Evolutionary conservation across 306 rosid species (phyloP), one percentile per base, ranked within the genome.

Genomic region (Vigna mungo): DNA sequence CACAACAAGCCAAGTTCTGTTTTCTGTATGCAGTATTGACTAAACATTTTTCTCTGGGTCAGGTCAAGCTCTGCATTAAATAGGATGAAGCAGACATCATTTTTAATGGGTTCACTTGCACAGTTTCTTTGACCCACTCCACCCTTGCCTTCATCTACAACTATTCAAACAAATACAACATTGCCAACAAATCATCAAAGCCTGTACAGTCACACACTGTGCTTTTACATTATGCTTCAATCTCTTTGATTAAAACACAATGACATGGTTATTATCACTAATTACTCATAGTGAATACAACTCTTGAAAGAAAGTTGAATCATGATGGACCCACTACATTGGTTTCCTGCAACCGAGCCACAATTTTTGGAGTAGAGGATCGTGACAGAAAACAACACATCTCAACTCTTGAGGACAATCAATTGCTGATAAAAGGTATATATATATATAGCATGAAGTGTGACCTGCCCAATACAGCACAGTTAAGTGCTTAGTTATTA

Each of bases 51-150:
- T 65, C 14, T 46, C 10, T 15, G 85, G 62, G 75, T 58, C 72
- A 80, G 85, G 73, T 78, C 81, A 46, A 49, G 68, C 47, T 16
- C 21, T 75, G 75, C 56, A 85, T 65, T 89, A 77, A 89, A 83
- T 83, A 46, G 44, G 32, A 68, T 44, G 36, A 68, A 63, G 65
- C 68, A 76, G 5, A 56, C 76, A 62, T 80, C 73, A 48, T 55
- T 84, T 71, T 54, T 25, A 16, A 52, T 70, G 78, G 70, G 81
- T 72, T 39, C 78, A 46, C 30, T 71, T 43, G 80, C 63, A 25
- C 62, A 67, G 30, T 65, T 59, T 65, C 60, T 78, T 84, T 80
- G 88, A 86, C 90, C 89, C 58, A 11, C 63, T 81, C 34, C 6
- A 36, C 75, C 72, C 36, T 44, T 67, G 49, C 65, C 7, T 66